phyloP scores from a whole-genome alignment of 2,329 filamentous ascomycete species.

The Ophiosphaerella narmari region DNA sequence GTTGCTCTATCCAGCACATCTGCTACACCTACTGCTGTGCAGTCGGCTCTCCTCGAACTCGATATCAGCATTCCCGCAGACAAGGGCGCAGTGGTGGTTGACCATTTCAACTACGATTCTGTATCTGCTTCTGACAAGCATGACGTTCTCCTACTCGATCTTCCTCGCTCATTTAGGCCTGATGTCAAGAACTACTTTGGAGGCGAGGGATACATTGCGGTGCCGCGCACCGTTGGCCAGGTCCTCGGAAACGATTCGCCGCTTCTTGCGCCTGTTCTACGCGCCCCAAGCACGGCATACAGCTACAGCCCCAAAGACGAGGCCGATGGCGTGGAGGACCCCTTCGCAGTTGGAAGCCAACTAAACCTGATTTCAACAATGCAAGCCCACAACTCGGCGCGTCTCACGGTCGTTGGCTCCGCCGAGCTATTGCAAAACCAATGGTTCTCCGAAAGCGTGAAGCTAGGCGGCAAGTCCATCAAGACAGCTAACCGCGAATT shows the following conservation, averaged over 20 bases:
- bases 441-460: constrained; percentile 84
- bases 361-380: constrained; percentile 81
- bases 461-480: constrained; percentile 58
- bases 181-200: constrained; percentile 80
- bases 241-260: constrained; percentile 75
- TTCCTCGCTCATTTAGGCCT: constrained; percentile 66
- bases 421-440: constrained; percentile 84
- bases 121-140: constrained; percentile 78
- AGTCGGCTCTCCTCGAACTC: constrained; percentile 81
- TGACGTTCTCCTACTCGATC: constrained; percentile 81
- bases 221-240: constrained; percentile 82
- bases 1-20: constrained; percentile 77
- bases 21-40: constrained; percentile 72
- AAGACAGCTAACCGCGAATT: constrained; percentile 83
- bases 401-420: constrained; percentile 82
- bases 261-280: constrained; percentile 79
- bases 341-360: constrained; percentile 83
- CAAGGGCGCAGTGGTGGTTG: constrained; percentile 82
- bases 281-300: constrained; percentile 84
- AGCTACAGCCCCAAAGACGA: constrained; percentile 94
- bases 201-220: constrained; percentile 72
- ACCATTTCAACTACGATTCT: constrained; percentile 93
- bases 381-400: constrained; percentile 92
- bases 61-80: constrained; percentile 87
- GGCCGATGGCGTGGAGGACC: constrained; percentile 70